Percentiles rank a stretch among this genome's conserved stretches.
Conservation (phyloP, 116 monocot genomes). For the Cymodocea nodosa region DNA sequence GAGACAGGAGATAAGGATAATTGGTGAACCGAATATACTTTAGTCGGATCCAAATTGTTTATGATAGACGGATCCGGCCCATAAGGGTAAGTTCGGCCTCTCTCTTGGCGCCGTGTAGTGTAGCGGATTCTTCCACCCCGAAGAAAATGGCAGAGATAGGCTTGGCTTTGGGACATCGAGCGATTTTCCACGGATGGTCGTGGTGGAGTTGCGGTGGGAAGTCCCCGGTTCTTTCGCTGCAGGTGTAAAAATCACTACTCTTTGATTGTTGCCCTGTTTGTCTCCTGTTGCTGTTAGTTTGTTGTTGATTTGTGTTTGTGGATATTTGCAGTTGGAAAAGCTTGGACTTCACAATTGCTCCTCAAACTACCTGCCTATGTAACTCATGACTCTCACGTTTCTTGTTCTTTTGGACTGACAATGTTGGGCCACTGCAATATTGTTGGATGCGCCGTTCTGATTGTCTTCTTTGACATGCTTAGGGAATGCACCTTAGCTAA, state of each 20-base stretch:
- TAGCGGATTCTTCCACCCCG: background rate
- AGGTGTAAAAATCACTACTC: background rate
- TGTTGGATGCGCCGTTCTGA: too few relatives aligned
- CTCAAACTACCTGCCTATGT: too few relatives aligned
- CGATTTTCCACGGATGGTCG: background rate
- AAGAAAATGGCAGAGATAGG: background rate
- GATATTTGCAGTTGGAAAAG: too few relatives aligned
- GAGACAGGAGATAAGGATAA: background rate
- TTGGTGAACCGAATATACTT: background rate
- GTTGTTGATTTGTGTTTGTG: too few relatives aligned
- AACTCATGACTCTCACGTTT: too few relatives aligned
- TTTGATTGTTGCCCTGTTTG: background rate
- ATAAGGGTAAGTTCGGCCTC: background rate
- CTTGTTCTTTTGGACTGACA: too few relatives aligned
- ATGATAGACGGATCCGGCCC: too few relatives aligned
- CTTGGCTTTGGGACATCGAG: background rate
- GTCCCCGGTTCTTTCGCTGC: background rate
- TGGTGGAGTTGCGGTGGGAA: background rate
- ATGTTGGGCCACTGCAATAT: too few relatives aligned
- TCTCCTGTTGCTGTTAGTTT: background rate
- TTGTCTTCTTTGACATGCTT: too few relatives aligned
- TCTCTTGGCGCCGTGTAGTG: background rate
- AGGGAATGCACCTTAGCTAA: too few relatives aligned
- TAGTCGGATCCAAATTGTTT: constrained; percentile 1
- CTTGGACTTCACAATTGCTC: too few relatives aligned